Evolutionary conservation across 2,329 filamentous ascomycete genomes (phyloP).

Genomic region (Alternaria sp.): DNA sequence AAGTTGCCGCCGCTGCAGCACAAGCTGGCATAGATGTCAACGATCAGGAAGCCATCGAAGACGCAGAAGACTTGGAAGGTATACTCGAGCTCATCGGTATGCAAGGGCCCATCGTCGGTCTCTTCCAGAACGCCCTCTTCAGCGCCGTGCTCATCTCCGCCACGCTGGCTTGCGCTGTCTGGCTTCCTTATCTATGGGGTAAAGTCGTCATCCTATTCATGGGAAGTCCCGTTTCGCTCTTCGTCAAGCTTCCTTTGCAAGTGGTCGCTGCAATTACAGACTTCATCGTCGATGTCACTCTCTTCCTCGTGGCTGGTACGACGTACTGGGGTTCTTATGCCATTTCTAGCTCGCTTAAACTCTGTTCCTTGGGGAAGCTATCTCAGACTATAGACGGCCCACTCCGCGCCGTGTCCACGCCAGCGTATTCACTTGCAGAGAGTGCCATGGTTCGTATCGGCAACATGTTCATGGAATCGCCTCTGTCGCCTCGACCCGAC

Average conservation of each 20-base stretch:
- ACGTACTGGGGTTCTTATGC: slow-evolving; percentile 52
- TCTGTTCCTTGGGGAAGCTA: slow-evolving; percentile 32
- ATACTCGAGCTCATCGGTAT: slow-evolving; percentile 96
- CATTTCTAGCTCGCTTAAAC: slow-evolving; percentile 35
- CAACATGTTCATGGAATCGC: slow-evolving; percentile 39
- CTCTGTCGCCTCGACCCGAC: slow-evolving; percentile 41
- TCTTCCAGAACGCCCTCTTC: slow-evolving; percentile 95
- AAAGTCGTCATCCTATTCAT: slow-evolving; percentile 81
- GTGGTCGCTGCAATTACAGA: slow-evolving; percentile 78
- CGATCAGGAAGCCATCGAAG: slow-evolving; percentile 74
- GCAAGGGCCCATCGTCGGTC: slow-evolving; percentile 86
- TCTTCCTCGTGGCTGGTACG: slow-evolving; percentile 68
- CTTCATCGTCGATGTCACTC: slow-evolving; percentile 75
- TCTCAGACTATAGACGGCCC: slow-evolving; percentile 28
- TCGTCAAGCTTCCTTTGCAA: slow-evolving; percentile 73
- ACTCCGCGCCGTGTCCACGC: slow-evolving; percentile 36
- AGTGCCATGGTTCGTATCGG: slow-evolving; percentile 49
- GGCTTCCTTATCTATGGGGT: slow-evolving; percentile 90
- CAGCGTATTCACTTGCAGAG: slow-evolving; percentile 46
- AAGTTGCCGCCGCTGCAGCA: slow-evolving; percentile 70
- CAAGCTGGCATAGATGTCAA: slow-evolving; percentile 73
- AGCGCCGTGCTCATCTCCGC: slow-evolving; percentile 86
- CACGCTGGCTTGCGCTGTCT: slow-evolving; percentile 85
- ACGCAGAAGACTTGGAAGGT: slow-evolving; percentile 94
- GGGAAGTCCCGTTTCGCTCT: slow-evolving; percentile 75